These are phyloP conservation scores for Cladosporium colombiae DNA, from an alignment of 2,329 filamentous ascomycete genomes.

Conservation along the genomic window DNA sequence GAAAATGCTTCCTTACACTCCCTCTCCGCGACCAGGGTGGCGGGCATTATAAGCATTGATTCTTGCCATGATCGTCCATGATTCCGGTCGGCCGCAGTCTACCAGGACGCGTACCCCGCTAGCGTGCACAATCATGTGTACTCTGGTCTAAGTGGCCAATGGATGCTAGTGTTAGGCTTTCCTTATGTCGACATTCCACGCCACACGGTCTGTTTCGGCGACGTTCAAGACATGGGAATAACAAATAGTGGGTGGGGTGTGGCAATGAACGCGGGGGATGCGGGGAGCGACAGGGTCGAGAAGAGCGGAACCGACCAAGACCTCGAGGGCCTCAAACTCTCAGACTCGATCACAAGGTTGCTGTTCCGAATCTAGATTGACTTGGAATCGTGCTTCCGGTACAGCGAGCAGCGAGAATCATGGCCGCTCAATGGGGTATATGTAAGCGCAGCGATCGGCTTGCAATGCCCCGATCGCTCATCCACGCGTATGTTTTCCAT, in stretches of 20 bases:
- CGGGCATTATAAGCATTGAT: conserved; percentile 2
- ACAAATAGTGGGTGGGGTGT: conserved; percentile 10
- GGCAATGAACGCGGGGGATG: neutral
- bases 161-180: neutral
- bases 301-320: neutral
- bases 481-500: neutral
- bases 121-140: conserved; percentile 6
- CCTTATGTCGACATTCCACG: conserved; percentile 8
- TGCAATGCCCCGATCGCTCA: neutral
- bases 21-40: neutral
- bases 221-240: conserved; percentile 13
- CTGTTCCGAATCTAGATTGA: neutral
- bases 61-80: neutral
- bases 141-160: neutral
- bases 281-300: neutral
- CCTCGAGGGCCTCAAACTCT: neutral
- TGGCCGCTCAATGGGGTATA: neutral
- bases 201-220: conserved; percentile 4
- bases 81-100: conserved; percentile 19
- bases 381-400: neutral
- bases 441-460: neutral
- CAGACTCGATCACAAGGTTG: conserved; percentile 3
- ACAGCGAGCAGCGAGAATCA: conserved; percentile 1
- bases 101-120: conserved; percentile 18
- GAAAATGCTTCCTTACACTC: neutral